Base-by-base conservation (phyloP, 2,329 filamentous ascomycete species). In the Nigrograna mackinnonii region DNA sequence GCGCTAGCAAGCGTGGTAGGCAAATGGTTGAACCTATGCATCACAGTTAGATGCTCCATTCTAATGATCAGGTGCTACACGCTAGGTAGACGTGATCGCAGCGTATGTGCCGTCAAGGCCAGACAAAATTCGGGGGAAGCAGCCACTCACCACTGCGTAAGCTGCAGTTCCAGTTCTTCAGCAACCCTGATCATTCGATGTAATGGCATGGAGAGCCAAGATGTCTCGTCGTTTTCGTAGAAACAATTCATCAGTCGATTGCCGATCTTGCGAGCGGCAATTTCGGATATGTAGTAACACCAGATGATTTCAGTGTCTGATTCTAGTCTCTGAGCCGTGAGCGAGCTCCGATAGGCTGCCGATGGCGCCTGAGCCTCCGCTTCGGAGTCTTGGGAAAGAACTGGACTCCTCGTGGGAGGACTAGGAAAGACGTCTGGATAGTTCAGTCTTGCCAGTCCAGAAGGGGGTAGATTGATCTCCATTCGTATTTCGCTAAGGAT, bases 241-340 rank as follows among this genome's bases (percentile, higher is more conserved):
- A 50, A 50, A 1, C 35, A 32, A 12, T 50, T 47, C 19, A 47
- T 41, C 7, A 50, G 35, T 11, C 47, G 37, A 14, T 50, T 46
- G 5, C 37, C 39, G 17, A 63, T 56, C 17, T 54, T 55, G 4
- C 62, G 54, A 9, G 52, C 52, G 2, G 58, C 58, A 11, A 65
- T 64, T 18, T 64, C 60, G 3, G 58, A 53, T 7, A 66, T 44
- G 43, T 63, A 62, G 42, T 63, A 63, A 39, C 59, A 61, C 60
- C 59, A 62, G 28, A 18, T 35, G n/a, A 45, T 35, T 9, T 42
- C 44, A 14, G 18, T 18, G 13, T 33, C 22, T 7, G 35, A 34
- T 11, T 39, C 36, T 28, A 28, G 24, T n/a, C n/a, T n/a, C n/a
- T n/a, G n/a, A n/a, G n/a, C n/a, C n/a, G n/a, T n/a, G 9, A 28